A percentile compares a stretch with the other conserved stretches of the same genome.
phyloP scores from a whole-genome alignment of 352 stramenopile genomes.

The Phytophthora fragariaefolia region DNA sequence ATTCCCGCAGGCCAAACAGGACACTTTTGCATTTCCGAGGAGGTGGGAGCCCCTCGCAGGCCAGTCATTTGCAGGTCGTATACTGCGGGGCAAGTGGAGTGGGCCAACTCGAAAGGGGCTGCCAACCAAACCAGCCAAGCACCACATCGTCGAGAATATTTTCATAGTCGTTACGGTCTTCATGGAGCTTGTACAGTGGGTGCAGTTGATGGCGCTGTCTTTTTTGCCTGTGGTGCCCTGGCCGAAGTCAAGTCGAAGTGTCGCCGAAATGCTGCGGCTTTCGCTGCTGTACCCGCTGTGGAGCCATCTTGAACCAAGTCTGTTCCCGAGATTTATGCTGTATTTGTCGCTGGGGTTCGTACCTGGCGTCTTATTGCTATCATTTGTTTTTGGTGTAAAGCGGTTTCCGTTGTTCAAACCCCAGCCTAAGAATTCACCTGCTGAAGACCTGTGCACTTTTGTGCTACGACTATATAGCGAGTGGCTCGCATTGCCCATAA shows the following conservation, averaged over 20 bases:
- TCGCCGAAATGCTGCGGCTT: constrained; percentile 47
- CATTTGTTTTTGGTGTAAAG: constrained; percentile 47
- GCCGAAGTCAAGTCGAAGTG: constrained; percentile 37
- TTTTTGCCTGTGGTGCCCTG: constrained; percentile 68
- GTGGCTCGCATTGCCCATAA: constrained; percentile 51
- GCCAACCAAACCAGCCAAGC: constrained; percentile 23
- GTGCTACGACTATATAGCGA: constrained; percentile 61
- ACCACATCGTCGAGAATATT: constrained; percentile 37
- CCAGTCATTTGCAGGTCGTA: constrained; percentile 3
- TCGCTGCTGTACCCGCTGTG: constrained; percentile 59
- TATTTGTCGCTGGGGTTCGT: constrained; percentile 55
- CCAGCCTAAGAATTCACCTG: constrained; percentile 46
- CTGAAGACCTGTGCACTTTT: constrained; percentile 60
- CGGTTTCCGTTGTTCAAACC: constrained; percentile 74
- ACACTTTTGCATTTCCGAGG: constrained; percentile 63
- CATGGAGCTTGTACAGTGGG: constrained; percentile 55
- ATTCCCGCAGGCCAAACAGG: constrained; percentile 37
- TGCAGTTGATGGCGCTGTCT: constrained; percentile 52
- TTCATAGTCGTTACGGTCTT: constrained; percentile 39
- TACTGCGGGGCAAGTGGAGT: constrained; percentile 46
- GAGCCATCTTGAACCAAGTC: constrained; percentile 43
- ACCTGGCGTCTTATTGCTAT: constrained; percentile 37
- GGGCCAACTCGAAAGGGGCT: constrained; percentile 41
- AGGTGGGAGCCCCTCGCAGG: constrained; percentile 13
- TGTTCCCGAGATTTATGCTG: constrained; percentile 43